Conservation (phyloP, 176 grass and related monocot genomes). For the Triticum monococcum region DNA sequence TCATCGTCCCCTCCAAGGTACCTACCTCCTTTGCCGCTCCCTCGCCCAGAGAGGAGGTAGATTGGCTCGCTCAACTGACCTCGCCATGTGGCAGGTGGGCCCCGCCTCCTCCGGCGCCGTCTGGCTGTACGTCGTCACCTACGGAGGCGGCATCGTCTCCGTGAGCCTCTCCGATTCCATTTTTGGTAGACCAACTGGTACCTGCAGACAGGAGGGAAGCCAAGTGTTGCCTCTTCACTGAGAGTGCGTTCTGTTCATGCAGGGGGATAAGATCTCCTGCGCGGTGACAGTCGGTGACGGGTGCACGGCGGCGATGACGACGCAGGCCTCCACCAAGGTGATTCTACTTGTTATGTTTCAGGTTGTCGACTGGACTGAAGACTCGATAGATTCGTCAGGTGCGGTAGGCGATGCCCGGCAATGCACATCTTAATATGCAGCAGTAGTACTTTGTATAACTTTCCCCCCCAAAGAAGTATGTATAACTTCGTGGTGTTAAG, state of each 20-base stretch:
- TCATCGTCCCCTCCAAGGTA: conserved; percentile 85
- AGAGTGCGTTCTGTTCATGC: background rate
- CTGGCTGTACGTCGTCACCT: conserved; percentile 85
- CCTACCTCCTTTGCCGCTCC: too few relatives aligned
- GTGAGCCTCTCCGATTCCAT: conserved; percentile 30
- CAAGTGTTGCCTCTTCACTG: background rate
- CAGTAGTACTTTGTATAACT: too few relatives aligned
- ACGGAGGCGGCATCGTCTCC: conserved; percentile 95
- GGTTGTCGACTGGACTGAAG: background rate
- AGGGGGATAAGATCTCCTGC: conserved; percentile 78
- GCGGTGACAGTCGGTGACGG: conserved; percentile 58
- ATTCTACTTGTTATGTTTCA: background rate
- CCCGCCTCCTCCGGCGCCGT: conserved; percentile 46
- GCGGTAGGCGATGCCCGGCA: background rate
- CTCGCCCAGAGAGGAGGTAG: background rate
- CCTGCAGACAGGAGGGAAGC: background rate
- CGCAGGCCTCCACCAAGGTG: conserved; percentile 94
- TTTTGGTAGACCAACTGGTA: background rate
- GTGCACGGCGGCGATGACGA: conserved; percentile 74
- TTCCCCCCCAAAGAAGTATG: background rate
- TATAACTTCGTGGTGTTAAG: background rate
- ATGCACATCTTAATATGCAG: background rate
- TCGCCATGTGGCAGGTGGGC: conserved; percentile 33
- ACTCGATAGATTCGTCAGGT: background rate
- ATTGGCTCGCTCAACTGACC: background rate